These are phyloP conservation scores for Aspergillus sp. DNA, from an alignment of 2,329 filamentous ascomycete species.

Conservation along the genomic window DNA sequence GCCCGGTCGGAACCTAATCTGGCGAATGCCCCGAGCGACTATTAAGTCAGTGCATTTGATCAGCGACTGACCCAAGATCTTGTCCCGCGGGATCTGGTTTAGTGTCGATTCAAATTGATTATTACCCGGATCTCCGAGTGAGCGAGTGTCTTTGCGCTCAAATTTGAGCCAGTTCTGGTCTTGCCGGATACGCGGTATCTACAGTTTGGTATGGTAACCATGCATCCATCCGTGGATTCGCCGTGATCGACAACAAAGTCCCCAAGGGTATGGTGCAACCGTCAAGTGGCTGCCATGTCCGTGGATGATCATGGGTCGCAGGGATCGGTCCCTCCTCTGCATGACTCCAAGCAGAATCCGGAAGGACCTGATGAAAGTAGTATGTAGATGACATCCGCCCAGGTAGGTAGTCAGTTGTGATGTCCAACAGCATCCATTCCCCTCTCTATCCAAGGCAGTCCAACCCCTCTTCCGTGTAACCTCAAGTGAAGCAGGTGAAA, in stretches of 20 bases:
- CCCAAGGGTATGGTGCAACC: conserved; percentile 1
- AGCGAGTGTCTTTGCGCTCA: not conserved
- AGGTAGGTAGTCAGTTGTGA: not conserved
- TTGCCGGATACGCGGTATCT: not conserved
- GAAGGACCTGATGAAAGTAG: conserved; percentile 1
- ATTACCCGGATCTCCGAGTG: not conserved
- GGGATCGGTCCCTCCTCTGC: not conserved
- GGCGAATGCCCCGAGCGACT: not conserved
- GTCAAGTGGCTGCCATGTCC: conserved; percentile 3
- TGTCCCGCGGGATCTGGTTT: not conserved
- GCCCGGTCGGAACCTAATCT: not conserved
- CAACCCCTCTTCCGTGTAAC: not conserved
- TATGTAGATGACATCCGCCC: not conserved
- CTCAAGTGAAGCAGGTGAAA: not conserved
- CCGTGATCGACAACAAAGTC: conserved; percentile 1
- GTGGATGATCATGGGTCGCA: not conserved
- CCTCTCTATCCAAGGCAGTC: not conserved
- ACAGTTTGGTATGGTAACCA: not conserved
- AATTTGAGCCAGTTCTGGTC: not conserved
- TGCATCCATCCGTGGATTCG: not conserved
- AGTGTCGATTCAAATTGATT: conserved; percentile 2
- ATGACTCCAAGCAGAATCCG: not conserved
- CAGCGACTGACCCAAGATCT: not conserved
- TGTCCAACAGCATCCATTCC: not conserved
- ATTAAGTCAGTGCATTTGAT: not conserved